Base-by-base conservation (phyloP, 148 eudicot species). In the Rhododendron ferrugineum region DNA sequence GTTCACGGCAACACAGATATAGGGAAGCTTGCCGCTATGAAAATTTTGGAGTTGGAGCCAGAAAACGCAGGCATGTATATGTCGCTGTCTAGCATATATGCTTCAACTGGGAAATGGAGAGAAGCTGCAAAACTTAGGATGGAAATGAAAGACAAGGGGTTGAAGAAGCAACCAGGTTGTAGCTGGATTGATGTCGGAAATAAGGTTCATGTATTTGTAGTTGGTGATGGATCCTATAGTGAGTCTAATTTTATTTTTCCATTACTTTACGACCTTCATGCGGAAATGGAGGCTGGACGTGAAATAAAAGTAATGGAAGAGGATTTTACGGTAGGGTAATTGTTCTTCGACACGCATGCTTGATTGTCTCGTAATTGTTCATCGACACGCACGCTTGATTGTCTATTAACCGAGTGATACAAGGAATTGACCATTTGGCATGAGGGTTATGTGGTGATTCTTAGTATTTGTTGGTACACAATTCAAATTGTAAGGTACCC, bases 151-250 rank as follows among this genome's bases (percentile, higher is more conserved):
- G 82, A 74, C 28, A 50, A 58, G 66, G 85, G 88, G 47, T 36
- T 86, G 85, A 76, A 76, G 79, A 76, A 76, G 50, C 79, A 22
- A 26, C 79, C 79, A 0, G 79, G 79, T 42, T 76, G 88, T 28
- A 82, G 85, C 58, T 82, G 88, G 88, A 83, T 86, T 42, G 85
- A 86, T 56, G 77, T 86, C 9, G 85, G 85, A 54, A 86, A 86
- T 28, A 52, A 40, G 36, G 73, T 83, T 86, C 81, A 82, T 34
- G 88, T 86, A 50, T 86, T 86, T 62, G 88, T 86, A 28, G 82
- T 82, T 60, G 88, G 85, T 46, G 66, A 86, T 62, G 47, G 78
- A 73, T 86, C 85, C 32, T 66, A 86, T 26, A 5, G 30, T 8
- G 34, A 83, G 58, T 30, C 85, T 66, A 66, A 78, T 60, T 8